Base-by-base conservation (phyloP, 768 basidiomycete genomes). In the Pulveroboletus sp. region DNA sequence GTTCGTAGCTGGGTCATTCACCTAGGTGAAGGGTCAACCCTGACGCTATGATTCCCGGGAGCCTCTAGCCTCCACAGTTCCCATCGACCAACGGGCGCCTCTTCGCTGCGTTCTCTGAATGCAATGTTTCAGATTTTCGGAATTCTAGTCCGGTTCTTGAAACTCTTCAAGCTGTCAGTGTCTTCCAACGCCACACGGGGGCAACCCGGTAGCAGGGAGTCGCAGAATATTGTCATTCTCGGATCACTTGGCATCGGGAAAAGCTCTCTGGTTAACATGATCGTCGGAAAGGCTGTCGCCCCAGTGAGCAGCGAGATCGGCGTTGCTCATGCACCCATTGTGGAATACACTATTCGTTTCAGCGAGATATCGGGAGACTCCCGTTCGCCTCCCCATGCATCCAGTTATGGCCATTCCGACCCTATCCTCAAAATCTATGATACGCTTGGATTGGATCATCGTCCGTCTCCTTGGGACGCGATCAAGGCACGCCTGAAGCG, bases 181-280 rank as follows among this genome's bases (percentile, higher is more conserved):
- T 12, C 19, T 19, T 46, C 29, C 2, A 1, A 27, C 12, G 13
- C 35, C 22, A 41, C 19, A 39, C 45, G 20, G 49, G 45, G 58
- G 58, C 45, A 50, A 17, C 14, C n/a, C 11, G 14, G n/a, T 23
- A 23, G 2, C 22, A 53, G 54, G 35, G 27, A 39, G 10, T 56
- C 36, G 19, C 43, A 34, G 35, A 58, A 58, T 13, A 47, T 65
- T 2, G 19, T 63, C 46, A 19, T 63, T 41, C 50, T 64, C 24
- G 63, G 62, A n/a, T 57, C 61, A 17, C 48, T 63, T 13, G 63
- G 73, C 29, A 43, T 56, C 22, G 68, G 68, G 10, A 75, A 75
- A 51, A 73, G 75, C 55, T 70, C 71, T 7, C 60, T 73, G 29
- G 52, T 75, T 35, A 76, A 76, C 54, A 62, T 74, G 63, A 47